These are phyloP conservation scores for Candida sakaeoensis DNA, from an alignment of 805 yeast species.

Conservation along the genomic window DNA sequence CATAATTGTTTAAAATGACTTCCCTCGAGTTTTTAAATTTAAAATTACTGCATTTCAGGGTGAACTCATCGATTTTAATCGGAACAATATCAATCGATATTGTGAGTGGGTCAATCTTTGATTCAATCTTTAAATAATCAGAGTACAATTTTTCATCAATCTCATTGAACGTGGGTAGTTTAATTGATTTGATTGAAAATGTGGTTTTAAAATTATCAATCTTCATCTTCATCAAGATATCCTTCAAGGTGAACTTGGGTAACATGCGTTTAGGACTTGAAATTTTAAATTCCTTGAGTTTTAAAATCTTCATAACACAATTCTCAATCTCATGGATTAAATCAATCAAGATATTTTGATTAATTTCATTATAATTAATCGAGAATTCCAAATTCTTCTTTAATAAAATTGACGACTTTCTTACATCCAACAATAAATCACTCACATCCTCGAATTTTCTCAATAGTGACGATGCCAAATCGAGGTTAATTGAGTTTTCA, in stretches of 20 bases:
- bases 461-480: constrained; percentile 12
- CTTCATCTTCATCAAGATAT: constrained; percentile 21
- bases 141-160: constrained; percentile 33
- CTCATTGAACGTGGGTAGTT: constrained; percentile 29
- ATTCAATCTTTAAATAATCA: constrained; percentile 39
- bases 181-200: constrained; percentile 17
- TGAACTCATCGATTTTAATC: constrained; percentile 43
- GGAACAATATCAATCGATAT: constrained; percentile 54
- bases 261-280: constrained; percentile 16
- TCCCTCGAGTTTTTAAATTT: constrained; percentile 27
- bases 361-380: constrained; percentile 24
- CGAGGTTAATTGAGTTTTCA: constrained; percentile 12
- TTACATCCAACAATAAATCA: constrained; percentile 24
- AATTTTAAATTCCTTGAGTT: constrained; percentile 16
- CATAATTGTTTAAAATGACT: constrained; percentile 35
- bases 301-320: constrained; percentile 17
- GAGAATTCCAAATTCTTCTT: constrained; percentile 26
- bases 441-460: constrained; percentile 24
- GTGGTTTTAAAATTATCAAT: constrained; percentile 15
- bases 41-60: constrained; percentile 13
- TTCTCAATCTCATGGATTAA: constrained; percentile 24
- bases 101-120: constrained; percentile 46
- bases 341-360: constrained; percentile 19
- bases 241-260: constrained; percentile 17
- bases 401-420: constrained; percentile 16